Evolutionary conservation across 495 filamentous ascomycete genomes (phyloP).

Genomic region (Neurospora discreta): DNA sequence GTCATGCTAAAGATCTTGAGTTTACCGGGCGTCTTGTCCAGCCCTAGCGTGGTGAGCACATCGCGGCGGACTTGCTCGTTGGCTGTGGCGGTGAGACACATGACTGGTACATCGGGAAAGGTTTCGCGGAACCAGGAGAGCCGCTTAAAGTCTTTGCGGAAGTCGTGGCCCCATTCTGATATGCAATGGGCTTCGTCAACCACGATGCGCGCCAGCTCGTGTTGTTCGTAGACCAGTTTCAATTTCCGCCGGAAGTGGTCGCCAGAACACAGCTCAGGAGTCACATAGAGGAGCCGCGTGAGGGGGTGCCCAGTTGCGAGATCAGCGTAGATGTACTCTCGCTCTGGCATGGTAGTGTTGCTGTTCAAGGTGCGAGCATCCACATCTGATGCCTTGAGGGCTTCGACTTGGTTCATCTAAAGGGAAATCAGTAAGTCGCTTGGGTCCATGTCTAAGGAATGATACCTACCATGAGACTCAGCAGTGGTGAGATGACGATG

Average conservation of each 20-base stretch:
- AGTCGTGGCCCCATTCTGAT: slow-evolving; percentile 97
- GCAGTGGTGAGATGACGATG: slow-evolving; percentile 79
- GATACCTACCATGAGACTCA: slow-evolving; percentile 71
- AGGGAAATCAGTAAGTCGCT: neutral
- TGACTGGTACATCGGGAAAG: slow-evolving; percentile 76
- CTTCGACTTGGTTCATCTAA: slow-evolving; percentile 83
- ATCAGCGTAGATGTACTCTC: slow-evolving; percentile 60
- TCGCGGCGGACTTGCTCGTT: slow-evolving; percentile 68
- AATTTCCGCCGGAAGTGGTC: slow-evolving; percentile 69
- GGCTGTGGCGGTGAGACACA: slow-evolving; percentile 84
- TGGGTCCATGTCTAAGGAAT: neutral
- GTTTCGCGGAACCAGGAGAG: slow-evolving; percentile 78
- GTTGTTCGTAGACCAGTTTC: slow-evolving; percentile 62
- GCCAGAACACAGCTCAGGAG: slow-evolving; percentile 75
- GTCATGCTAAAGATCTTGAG: slow-evolving; percentile 72
- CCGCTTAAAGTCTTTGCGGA: slow-evolving; percentile 80
- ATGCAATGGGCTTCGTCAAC: slow-evolving; percentile 97
- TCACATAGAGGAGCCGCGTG: slow-evolving; percentile 82
- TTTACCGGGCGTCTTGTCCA: slow-evolving; percentile 39
- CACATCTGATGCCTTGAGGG: slow-evolving; percentile 61
- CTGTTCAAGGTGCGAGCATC: slow-evolving; percentile 81
- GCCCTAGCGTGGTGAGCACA: slow-evolving; percentile 61
- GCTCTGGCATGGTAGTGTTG: slow-evolving; percentile 52
- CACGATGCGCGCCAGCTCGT: slow-evolving; percentile 72
- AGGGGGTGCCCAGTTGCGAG: slow-evolving; percentile 77